phyloP scores from a whole-genome alignment of 495 filamentous ascomycete species.

The Aspergillus ostianus region DNA sequence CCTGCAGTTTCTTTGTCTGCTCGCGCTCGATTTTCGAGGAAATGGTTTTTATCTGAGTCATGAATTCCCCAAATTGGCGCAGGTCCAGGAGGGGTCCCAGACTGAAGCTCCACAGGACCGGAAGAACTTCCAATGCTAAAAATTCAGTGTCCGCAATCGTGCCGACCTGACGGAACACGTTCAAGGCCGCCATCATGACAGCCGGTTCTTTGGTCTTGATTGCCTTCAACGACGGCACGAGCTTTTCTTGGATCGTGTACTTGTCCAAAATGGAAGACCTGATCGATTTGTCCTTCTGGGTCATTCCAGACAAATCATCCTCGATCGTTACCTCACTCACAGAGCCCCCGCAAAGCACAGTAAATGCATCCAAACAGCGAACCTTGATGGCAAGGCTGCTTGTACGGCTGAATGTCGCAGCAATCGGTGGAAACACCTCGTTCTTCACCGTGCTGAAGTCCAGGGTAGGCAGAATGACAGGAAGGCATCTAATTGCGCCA shows the following conservation, averaged over 20 bases:
- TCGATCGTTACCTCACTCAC: slow-evolving; percentile 37
- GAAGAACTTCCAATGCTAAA: slow-evolving; percentile 85
- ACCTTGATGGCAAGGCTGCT: slow-evolving; percentile 93
- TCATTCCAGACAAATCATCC: slow-evolving; percentile 71
- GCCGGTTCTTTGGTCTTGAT: slow-evolving; percentile 98
- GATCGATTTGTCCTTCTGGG: slow-evolving; percentile 47
- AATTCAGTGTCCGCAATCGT: slow-evolving; percentile 85
- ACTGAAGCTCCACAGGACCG: slow-evolving; percentile 87
- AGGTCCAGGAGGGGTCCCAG: slow-evolving; percentile 86
- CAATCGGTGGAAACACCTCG: slow-evolving; percentile 89
- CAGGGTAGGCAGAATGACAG: slow-evolving; percentile 71
- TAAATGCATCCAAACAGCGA: slow-evolving; percentile 82
- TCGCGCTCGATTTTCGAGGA: slow-evolving; percentile 81
- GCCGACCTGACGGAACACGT: slow-evolving; percentile 80
- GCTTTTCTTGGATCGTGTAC: slow-evolving; percentile 95
- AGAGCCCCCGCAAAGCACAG: slow-evolving; percentile 79
- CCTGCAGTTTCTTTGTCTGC: slow-evolving; percentile 80
- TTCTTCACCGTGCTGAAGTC: slow-evolving; percentile 97
- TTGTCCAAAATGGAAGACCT: slow-evolving; percentile 85
- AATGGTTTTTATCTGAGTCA: slow-evolving; percentile 79
- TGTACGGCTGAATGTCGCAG: slow-evolving; percentile 85
- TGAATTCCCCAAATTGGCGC: slow-evolving; percentile 82
- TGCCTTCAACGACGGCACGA: slow-evolving; percentile 81
- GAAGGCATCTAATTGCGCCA: slow-evolving; percentile 71
- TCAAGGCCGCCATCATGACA: slow-evolving; percentile 92